phyloP scores from a whole-genome alignment of 2,329 filamentous ascomycete genomes.

The Fusarium caatingaense region DNA sequence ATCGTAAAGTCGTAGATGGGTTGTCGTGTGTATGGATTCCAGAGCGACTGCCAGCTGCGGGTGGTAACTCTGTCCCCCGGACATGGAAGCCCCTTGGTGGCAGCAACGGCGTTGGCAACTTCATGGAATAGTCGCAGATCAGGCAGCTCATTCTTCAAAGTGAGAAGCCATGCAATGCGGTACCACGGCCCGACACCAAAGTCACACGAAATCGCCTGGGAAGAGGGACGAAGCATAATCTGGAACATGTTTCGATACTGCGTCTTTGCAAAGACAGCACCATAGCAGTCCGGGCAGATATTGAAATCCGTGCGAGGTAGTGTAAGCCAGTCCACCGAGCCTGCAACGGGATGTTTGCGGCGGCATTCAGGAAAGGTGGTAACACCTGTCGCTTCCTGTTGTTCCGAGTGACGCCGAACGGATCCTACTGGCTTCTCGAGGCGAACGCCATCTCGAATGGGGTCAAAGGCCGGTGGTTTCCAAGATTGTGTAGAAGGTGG shows the following conservation, averaged over 20 bases:
- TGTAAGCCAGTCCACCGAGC: conserved; percentile 83
- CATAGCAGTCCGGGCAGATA: conserved; percentile 85
- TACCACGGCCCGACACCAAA: conserved; percentile 84
- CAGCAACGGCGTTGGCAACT: conserved; percentile 68
- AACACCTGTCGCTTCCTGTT: conserved; percentile 44
- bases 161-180: conserved; percentile 85
- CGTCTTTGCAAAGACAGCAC: conserved; percentile 74
- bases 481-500: conserved; percentile 52
- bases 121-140: conserved; percentile 77
- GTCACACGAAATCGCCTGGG: conserved; percentile 75
- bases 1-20: conserved; percentile 78
- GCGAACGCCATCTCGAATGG: conserved; percentile 49
- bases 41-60: conserved; percentile 80
- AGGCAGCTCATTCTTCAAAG: conserved; percentile 73
- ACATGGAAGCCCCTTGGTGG: conserved; percentile 67
- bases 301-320: conserved; percentile 78
- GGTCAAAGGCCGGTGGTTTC: conserved; percentile 61
- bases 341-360: conserved; percentile 69
- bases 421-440: conserved; percentile 57
- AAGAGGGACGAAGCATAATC: conserved; percentile 66
- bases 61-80: conserved; percentile 64
- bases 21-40: conserved; percentile 72
- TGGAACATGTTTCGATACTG: conserved; percentile 75
- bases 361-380: conserved; percentile 75
- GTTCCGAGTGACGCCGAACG: conserved; percentile 66